Evolutionary conservation across 2,329 filamentous ascomycete genomes (phyloP).

Genomic region (Pseudodiploospora longispora): DNA sequence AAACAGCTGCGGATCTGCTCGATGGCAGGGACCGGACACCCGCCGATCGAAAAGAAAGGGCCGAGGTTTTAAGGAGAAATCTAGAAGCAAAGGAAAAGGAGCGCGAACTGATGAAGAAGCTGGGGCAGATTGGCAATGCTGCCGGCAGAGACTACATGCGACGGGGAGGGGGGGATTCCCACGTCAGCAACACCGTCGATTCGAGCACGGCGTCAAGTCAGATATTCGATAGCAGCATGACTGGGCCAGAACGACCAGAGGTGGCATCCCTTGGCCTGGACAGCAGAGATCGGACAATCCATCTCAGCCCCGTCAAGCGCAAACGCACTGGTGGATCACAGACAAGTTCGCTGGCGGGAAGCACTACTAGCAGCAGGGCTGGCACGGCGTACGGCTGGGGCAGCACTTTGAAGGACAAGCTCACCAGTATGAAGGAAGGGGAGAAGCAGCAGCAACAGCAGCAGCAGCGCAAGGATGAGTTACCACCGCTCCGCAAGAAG

Average conservation of each 20-base stretch:
- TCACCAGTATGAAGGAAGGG: slow-evolving; percentile 54
- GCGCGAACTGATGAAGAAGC: slow-evolving; percentile 57
- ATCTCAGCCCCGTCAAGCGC: slow-evolving; percentile 53
- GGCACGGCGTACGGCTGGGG: slow-evolving; percentile 46
- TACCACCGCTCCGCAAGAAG: slow-evolving; percentile 55
- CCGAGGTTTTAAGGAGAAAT: slow-evolving; percentile 57
- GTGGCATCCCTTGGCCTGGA: slow-evolving; percentile 29
- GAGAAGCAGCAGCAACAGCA: slow-evolving; percentile 34
- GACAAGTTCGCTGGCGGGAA: slow-evolving; percentile 19
- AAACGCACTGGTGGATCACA: slow-evolving; percentile 48
- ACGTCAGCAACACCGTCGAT: not conserved
- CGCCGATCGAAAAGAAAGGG: slow-evolving; percentile 51
- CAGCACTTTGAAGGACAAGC: slow-evolving; percentile 39
- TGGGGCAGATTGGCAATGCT: slow-evolving; percentile 56
- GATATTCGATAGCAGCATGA: slow-evolving; percentile 6
- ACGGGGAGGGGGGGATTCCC: slow-evolving; percentile 18
- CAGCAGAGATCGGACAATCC: slow-evolving; percentile 35
- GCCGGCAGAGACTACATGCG: slow-evolving; percentile 66
- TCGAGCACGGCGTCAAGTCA: slow-evolving; percentile 6
- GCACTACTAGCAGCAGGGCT: slow-evolving; percentile 11
- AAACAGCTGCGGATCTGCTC: slow-evolving; percentile 53
- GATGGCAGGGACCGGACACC: slow-evolving; percentile 55
- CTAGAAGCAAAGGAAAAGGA: slow-evolving; percentile 64
- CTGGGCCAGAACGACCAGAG: slow-evolving; percentile 29
- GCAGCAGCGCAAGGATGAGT: slow-evolving; percentile 14